Evolutionary conservation across 1,284 basidiomycete species (phyloP).

Genomic region (Mycosarcoma maydis): DNA sequence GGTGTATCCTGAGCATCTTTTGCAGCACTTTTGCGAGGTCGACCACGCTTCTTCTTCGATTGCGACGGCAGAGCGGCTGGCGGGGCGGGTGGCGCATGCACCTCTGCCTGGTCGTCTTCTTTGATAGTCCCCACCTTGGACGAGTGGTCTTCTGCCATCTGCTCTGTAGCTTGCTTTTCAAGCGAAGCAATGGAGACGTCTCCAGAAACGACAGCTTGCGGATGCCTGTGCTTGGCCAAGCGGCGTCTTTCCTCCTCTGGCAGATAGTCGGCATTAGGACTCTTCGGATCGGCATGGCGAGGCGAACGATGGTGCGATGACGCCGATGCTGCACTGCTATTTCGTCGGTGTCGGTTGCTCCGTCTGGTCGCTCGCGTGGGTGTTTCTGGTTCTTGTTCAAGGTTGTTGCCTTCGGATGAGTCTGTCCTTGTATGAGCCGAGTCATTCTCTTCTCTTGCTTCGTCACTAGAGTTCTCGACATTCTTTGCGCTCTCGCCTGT

Average conservation of each 20-base stretch:
- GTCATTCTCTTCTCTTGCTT: too few relatives aligned
- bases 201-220: conserved; percentile 2
- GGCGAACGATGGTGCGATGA: conserved; percentile 36
- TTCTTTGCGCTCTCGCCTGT: too few relatives aligned
- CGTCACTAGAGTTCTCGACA: too few relatives aligned
- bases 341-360: conserved; percentile 12
- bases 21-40: conserved; percentile 15
- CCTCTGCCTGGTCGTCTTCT: neutral
- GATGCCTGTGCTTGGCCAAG: conserved; percentile 21
- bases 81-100: neutral
- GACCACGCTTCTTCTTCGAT: conserved; percentile 16
- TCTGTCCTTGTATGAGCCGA: conserved; percentile 1
- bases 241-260: conserved; percentile 35
- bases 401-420: neutral
- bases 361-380: conserved; percentile 15
- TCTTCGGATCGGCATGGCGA: conserved; percentile 24
- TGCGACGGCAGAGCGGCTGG: neutral
- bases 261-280: conserved; percentile 38
- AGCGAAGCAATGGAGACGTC: conserved; percentile 36
- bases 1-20: neutral
- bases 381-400: conserved; percentile 1
- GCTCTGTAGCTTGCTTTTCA: conserved; percentile 13
- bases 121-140: neutral
- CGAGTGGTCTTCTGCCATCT: neutral
- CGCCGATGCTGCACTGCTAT: conserved; percentile 20